These are phyloP conservation scores for Dovyalis caffra DNA, from an alignment of 345 rosid genomes.

Conservation along the genomic window DNA sequence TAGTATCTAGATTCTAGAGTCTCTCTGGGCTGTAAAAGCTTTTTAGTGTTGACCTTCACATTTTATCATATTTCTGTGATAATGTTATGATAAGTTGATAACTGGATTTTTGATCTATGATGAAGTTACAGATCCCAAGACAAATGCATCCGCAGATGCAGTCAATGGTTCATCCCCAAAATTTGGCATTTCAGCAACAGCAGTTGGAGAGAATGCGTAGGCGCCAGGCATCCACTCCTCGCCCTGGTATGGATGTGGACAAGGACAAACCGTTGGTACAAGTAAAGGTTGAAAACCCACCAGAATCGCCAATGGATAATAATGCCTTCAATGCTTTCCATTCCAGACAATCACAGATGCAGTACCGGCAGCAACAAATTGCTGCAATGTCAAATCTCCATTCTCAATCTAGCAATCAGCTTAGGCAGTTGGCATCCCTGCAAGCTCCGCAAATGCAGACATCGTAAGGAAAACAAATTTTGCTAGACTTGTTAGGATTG, in stretches of 20 bases:
- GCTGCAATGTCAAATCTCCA: constrained; percentile 66
- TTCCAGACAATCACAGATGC: constrained; percentile 57
- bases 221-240: constrained; percentile 55
- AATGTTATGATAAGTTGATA: neutral
- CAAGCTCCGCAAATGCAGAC: constrained; percentile 76
- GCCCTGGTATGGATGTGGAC: constrained; percentile 64
- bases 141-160: constrained; percentile 80
- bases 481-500: neutral
- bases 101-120: constrained; percentile 2
- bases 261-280: constrained; percentile 73
- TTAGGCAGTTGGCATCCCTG: constrained; percentile 60
- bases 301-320: constrained; percentile 63
- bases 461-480: constrained; percentile 49
- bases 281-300: constrained; percentile 72
- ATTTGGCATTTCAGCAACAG: constrained; percentile 50
- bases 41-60: neutral
- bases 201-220: constrained; percentile 61
- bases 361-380: constrained; percentile 66
- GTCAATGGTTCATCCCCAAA: constrained; percentile 60
- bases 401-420: constrained; percentile 62
- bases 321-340: constrained; percentile 58
- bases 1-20: neutral
- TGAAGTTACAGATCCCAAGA: constrained; percentile 55
- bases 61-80: neutral
- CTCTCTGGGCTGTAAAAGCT: neutral